Base-by-base conservation (phyloP, 2,329 filamentous ascomycete genomes). In the Cladosporium sp. region DNA sequence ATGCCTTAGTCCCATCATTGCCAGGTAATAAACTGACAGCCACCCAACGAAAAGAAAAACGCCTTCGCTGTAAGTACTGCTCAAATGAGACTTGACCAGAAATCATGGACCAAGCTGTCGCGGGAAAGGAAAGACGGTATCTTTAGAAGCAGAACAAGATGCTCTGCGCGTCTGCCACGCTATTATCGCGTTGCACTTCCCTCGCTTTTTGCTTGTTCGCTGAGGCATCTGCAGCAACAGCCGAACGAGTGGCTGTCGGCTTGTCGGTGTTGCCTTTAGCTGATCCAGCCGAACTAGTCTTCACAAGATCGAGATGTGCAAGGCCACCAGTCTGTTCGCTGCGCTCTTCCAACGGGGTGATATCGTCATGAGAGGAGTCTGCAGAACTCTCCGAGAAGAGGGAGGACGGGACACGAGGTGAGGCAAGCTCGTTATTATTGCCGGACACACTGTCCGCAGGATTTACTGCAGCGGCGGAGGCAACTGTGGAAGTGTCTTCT, bases 101-200 rank as follows among this genome's bases (percentile, higher is more conserved):
- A 19, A n/a, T 8, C 38, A 17, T 40, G 14, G 9, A 40, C 17
- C 17, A 19, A 19, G 17, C 15, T 40, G 3, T n/a, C 36, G 28
- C 1, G n/a, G n/a, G 30, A 11, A 50, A 19, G 7, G 19, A 50
- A n/a, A 11, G 12, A 12, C 19, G 17, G 19, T 9, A 36, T 20
- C 11, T 4, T 50, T 39, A 56, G 22, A 56, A 56, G 54, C 54
- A 56, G 34, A 56, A 56, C 14, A 56, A n/a, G n/a, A 56, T 43
- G 36, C 42, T 36, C 42, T 56, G 54, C 11, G 40, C 42, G 4
- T 47, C 54, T 9, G 25, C 42, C 5, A 30, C 36, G 30, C 17
- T 39, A n/a, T 56, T 49, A 9, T 56, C 54, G 19, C 54, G 30
- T 19, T 47, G 54, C 34, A 56, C 34, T 19, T 56, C 54, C 30